Evolutionary conservation across 225 moss, liverwort and hornwort genomes (phyloP), one percentile per base, ranked within the genome.

Genomic region (Antitrichia curtipendula): DNA sequence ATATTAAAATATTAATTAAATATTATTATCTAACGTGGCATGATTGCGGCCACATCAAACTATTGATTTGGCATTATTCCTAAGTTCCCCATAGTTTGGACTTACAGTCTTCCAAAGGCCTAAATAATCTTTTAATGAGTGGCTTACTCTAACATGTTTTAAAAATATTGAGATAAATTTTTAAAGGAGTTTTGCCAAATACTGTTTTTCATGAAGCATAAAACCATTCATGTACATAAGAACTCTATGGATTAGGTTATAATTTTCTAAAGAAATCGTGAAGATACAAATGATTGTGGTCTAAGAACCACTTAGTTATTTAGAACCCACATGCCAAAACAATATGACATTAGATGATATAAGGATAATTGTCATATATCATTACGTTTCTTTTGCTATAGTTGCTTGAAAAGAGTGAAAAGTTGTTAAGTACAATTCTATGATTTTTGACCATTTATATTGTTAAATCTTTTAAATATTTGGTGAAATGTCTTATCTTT

Each of bases 211-310:
- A 23, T 36, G 1, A 52, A 53, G 7, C 2, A 22, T 34, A 36
- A 52, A 75, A 8, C 0, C 52, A 52, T 75, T 36, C 0, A 0
- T 34, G 0, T 11, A 52, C 1, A 36, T 22, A 14, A 13, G 7
- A 52, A 22, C 2, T 36, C 8, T 13, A 34, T 0, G 2, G 2
- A 1, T 47, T 6, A 47, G 1, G 1, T 75, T 36, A 14, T 4
- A 52, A 36, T 34, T 34, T 2, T 43, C 6, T 36, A 8, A 52
- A 11, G 3, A 52, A 75, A 36, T 52, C 2, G 1, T 22, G 0
- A 74, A 36, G 22, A 52, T 12, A 2, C 34, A 32, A 34, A 34
- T 75, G 7, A 49, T 31, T 7, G 13, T 13, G 8, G 5, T 50
- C n/a, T 5, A 75, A 50, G 8, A 53, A 76, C 5, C 1, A n/a